Evolutionary conservation across 495 filamentous ascomycete genomes (phyloP).

Genomic region (Daldinia grandis): DNA sequence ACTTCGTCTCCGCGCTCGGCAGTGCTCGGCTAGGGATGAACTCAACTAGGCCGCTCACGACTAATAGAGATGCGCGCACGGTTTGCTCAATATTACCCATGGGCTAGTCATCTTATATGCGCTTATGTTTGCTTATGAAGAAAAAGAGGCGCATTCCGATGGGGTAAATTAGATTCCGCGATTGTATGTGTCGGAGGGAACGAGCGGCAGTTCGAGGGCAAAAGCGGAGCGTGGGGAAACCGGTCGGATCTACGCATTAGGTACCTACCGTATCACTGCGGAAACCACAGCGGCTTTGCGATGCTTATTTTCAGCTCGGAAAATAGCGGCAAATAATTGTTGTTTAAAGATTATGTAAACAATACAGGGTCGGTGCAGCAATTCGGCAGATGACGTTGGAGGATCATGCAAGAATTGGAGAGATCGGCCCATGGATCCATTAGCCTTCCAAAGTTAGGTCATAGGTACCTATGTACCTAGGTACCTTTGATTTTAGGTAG

Average conservation of each 20-base stretch:
- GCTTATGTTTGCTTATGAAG: not conserved
- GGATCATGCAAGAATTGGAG: conserved; percentile 3
- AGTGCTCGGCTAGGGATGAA: conserved; percentile 42
- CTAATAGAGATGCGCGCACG: conserved; percentile 8
- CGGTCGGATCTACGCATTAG: not conserved
- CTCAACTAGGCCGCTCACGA: not conserved
- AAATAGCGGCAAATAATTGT: conserved; percentile 17
- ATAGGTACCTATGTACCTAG: too few relatives aligned
- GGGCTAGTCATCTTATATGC: not conserved
- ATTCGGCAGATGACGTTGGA: conserved; percentile 22
- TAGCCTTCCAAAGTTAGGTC: not conserved
- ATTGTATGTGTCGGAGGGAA: not conserved
- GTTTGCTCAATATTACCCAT: not conserved
- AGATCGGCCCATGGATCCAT: not conserved
- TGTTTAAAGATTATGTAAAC: conserved; percentile 15
- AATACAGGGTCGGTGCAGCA: not conserved
- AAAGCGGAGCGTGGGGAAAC: conserved; percentile 1
- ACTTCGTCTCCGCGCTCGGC: conserved; percentile 36
- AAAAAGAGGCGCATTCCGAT: not conserved
- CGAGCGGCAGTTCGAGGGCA: conserved; percentile 12
- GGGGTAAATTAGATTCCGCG: conserved; percentile 34
- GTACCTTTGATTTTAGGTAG: too few relatives aligned
- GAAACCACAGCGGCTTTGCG: conserved; percentile 7
- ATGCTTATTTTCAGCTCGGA: conserved; percentile 16
- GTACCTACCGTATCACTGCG: too few relatives aligned